A percentile compares a stretch with the other conserved stretches of the same genome.
phyloP scores from a whole-genome alignment of 345 rosid genomes.

The Cardamine resedifolia region DNA sequence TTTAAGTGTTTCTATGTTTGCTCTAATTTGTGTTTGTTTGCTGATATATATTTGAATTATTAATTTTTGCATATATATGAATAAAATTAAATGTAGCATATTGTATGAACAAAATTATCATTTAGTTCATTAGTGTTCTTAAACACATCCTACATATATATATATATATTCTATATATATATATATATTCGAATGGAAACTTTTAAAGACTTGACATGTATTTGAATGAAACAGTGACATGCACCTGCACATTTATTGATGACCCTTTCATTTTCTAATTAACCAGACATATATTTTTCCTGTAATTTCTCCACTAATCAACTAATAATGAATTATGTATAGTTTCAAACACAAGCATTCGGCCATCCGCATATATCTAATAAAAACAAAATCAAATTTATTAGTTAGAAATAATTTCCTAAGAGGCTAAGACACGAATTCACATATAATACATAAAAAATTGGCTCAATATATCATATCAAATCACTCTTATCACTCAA shows the following conservation, averaged over 20 bases:
- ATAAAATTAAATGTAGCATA: not conserved
- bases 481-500: conserved; percentile 23
- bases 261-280: conserved; percentile 17
- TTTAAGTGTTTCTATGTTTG: not conserved
- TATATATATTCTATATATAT: not conserved
- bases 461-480: conserved; percentile 15
- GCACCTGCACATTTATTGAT: conserved; percentile 29
- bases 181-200: conserved; percentile 12
- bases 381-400: not conserved
- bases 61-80: not conserved
- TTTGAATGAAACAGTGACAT: conserved; percentile 33
- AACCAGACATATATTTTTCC: conserved; percentile 9
- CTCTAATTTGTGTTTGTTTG: not conserved
- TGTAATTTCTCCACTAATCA: not conserved
- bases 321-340: not conserved
- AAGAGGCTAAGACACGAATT: not conserved
- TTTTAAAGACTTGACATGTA: conserved; percentile 26
- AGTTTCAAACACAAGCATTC: not conserved
- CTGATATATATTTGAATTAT: not conserved
- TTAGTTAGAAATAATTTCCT: not conserved
- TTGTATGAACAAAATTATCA: not conserved
- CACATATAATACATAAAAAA: not conserved
- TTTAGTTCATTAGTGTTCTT: not conserved
- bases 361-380: not conserved
- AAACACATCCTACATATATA: not conserved